Evolutionary conservation across 306 rosid species (phyloP).

Genomic region (Purshia tridentata): DNA sequence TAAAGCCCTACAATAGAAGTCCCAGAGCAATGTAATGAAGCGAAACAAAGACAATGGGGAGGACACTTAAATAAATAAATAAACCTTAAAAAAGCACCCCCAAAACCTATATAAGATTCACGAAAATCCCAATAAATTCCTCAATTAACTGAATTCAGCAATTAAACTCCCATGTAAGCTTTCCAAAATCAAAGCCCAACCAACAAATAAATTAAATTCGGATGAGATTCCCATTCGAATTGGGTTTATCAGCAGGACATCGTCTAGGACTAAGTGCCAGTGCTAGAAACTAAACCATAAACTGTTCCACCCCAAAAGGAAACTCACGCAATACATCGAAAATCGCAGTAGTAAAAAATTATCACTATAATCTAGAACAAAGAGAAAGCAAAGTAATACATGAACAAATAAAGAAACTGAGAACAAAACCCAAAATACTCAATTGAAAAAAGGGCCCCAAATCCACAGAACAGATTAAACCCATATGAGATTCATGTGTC

Average conservation of each 20-base stretch:
- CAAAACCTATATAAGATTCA: no score
- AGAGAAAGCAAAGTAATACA: neutral
- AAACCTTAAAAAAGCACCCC: neutral
- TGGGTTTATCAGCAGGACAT: no score
- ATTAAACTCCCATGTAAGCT: neutral
- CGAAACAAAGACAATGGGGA: no score
- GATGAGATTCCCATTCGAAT: no score
- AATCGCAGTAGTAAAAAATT: neutral
- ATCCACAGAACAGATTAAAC: neutral
- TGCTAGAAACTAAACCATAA: neutral
- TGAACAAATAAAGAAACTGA: neutral
- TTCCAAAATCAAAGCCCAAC: neutral
- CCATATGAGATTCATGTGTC: slow-evolving; percentile 15
- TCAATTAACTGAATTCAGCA: no score
- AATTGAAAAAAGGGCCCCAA: slow-evolving; percentile 2
- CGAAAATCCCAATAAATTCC: neutral
- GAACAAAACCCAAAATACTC: neutral
- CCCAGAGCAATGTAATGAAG: no score
- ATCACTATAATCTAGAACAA: neutral
- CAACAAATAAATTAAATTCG: neutral
- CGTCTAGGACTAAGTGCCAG: neutral
- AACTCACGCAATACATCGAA: neutral
- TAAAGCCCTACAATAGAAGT: no score
- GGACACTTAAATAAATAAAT: neutral
- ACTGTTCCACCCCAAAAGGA: neutral